A percentile compares a stretch with the other conserved stretches of the same genome.
These are phyloP conservation scores for Magnolia sinica DNA, from an alignment of 164 flowering plant genomes.

Conservation along the genomic window DNA sequence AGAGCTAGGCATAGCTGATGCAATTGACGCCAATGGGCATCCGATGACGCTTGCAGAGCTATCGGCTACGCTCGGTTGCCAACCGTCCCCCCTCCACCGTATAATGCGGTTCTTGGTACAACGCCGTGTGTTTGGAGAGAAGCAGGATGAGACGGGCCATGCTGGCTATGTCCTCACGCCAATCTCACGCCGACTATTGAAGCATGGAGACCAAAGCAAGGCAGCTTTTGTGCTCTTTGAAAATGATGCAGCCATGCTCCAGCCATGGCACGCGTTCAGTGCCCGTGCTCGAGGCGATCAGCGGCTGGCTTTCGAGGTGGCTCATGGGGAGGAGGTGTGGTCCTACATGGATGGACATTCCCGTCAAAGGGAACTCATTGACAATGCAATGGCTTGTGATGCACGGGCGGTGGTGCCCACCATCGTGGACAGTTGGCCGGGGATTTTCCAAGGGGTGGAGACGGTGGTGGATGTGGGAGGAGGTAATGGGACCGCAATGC, in stretches of 20 bases:
- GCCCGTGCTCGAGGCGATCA: not conserved
- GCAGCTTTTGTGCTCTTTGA: slow-evolving; percentile 1
- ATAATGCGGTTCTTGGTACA: slow-evolving; percentile 11
- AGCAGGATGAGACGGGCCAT: not conserved
- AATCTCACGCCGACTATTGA: slow-evolving; percentile 7
- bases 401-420: slow-evolving; percentile 4
- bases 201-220: not conserved
- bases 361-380: not conserved
- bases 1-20: slow-evolving; percentile 8
- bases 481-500: slow-evolving; percentile 4
- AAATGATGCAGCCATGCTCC: slow-evolving; percentile 6
- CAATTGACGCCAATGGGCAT: not conserved
- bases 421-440: not conserved
- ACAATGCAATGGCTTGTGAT: slow-evolving; percentile 9
- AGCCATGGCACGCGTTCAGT: slow-evolving; percentile 7
- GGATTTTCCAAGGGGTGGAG: not conserved
- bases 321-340: slow-evolving; percentile 8
- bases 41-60: not conserved
- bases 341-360: not conserved
- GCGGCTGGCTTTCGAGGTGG: not conserved
- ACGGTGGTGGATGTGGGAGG: slow-evolving; percentile 10
- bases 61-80: not conserved
- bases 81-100: not conserved
- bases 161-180: slow-evolving; percentile 3
- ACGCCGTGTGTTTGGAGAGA: slow-evolving; percentile 1